A percentile compares a stretch with the other conserved stretches of the same genome.
phyloP scores from a whole-genome alignment of 176 grass and related monocot genomes.

The Zea luxurians region DNA sequence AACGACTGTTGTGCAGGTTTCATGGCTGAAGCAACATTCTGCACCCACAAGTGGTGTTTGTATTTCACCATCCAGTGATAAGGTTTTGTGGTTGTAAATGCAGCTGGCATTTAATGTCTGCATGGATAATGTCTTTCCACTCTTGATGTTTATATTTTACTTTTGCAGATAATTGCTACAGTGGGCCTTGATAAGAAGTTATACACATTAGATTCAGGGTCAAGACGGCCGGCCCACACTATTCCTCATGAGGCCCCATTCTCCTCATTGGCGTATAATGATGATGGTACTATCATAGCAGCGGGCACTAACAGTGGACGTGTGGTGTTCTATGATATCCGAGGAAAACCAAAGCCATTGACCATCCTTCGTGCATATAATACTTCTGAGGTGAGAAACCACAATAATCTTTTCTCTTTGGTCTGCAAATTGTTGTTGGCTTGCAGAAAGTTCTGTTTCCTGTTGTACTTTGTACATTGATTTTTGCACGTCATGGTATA shows the following conservation, averaged over 20 bases:
- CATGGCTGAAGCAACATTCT: constrained; percentile 98
- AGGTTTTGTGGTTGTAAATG: constrained; percentile 59
- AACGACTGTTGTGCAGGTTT: constrained; percentile 49
- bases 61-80: constrained; percentile 90
- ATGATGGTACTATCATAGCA: constrained; percentile 86
- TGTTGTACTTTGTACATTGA: constrained; percentile 2
- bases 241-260: constrained; percentile 90
- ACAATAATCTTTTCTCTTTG: constrained; percentile 21
- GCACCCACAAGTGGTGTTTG: constrained; percentile 92
- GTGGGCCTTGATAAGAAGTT: constrained; percentile 97
- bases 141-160: constrained; percentile 31
- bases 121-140: constrained; percentile 25
- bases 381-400: constrained; percentile 75
- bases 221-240: constrained; percentile 72
- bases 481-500: constrained; percentile 17
- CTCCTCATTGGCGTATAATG: constrained; percentile 87
- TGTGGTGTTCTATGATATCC: constrained; percentile 93
- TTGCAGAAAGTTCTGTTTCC: constrained; percentile 7
- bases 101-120: constrained; percentile 24
- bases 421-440: constrained; percentile 12
- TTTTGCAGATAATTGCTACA: constrained; percentile 76
- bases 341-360: constrained; percentile 88
- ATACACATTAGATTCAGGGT: constrained; percentile 65
- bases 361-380: constrained; percentile 88
- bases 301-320: constrained; percentile 94